Percentiles rank a stretch among this genome's conserved stretches.
These are phyloP conservation scores for Leptographium lundbergii DNA, from an alignment of 2,329 filamentous ascomycete genomes.

Conservation along the genomic window DNA sequence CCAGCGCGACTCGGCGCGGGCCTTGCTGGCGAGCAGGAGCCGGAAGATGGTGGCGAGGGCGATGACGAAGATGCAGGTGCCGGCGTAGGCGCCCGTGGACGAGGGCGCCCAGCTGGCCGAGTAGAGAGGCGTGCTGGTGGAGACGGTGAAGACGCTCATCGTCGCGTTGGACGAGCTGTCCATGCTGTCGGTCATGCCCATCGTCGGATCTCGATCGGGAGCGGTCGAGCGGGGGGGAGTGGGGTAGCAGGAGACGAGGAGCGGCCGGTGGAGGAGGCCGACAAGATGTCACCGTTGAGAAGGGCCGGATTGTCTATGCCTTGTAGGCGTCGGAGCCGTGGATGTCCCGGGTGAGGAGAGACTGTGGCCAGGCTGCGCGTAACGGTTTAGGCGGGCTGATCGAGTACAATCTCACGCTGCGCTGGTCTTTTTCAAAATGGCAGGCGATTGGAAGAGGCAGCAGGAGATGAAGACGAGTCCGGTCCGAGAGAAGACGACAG, in stretches of 20 bases:
- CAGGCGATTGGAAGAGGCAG: background rate
- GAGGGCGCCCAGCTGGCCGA: slow-evolving; percentile 61
- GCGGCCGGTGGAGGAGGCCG: no score
- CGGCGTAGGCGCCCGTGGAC: slow-evolving; percentile 62
- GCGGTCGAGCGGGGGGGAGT: no score
- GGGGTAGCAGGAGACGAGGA: no score
- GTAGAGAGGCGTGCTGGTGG: slow-evolving; percentile 36
- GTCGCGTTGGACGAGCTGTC: slow-evolving; percentile 4
- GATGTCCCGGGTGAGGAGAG: no score
- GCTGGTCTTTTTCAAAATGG: no score
- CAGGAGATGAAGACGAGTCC: background rate
- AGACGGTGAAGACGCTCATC: slow-evolving; percentile 43
- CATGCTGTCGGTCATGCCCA: slow-evolving; percentile 6
- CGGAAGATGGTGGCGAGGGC: slow-evolving; percentile 60
- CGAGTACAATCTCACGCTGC: no score
- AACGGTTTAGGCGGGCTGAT: no score
- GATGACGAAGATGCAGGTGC: slow-evolving; percentile 84
- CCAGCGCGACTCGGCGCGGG: slow-evolving; percentile 50
- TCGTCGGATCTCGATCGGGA: background rate
- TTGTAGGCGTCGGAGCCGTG: no score
- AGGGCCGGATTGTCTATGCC: no score
- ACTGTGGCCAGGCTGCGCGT: no score
- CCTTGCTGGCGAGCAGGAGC: slow-evolving; percentile 58
- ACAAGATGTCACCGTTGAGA: no score
- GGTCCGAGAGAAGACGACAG: background rate